Base-by-base conservation (phyloP, 352 stramenopile species). In the Thalassiosira hispida region DNA sequence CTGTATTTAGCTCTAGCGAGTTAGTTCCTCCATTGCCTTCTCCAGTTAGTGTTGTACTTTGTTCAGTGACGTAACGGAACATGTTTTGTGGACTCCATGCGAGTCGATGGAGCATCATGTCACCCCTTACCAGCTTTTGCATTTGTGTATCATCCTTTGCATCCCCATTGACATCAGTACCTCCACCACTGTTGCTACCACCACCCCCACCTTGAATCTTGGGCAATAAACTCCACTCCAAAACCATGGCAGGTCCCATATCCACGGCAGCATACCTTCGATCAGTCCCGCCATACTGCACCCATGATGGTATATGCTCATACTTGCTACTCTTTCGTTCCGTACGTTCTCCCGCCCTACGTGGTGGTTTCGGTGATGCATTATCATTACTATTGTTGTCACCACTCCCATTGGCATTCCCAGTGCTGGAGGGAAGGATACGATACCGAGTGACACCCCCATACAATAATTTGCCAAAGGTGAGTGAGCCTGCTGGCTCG, bases 391-490 rank as follows among this genome's bases (percentile, higher is more conserved):
- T 33, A 7, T 9, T 44, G 16, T 29, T 44, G 16, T 65, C 66
- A 22, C 14, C 40, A 38, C 16, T 69, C 11, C 35, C 35, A 12
- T n/a, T 63, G 12, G 22, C 53, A 38, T 27, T 69, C 11, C 35
- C 35, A 12, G 23, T 63, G 12, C 23, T 59, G n/a, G 56, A 63
- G 16, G 81, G 81, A 18, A 92, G 60, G 20, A 91, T 47, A 31
- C 87, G 76, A 70, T 89, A 92, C n/a, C 87, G 52, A n/a, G 75
- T 88, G 4, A 81, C 75, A 25, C 85, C 87, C 46, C 85, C 85
- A 61, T 81, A 93, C 4, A 91, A 56, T 27, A 91, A 44, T 55
- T 91, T 91, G 1, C 83, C 83, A 74, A 86, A 92, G 4, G 83
- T 79, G 29, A 93, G 82, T 2, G 80, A 63, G 18, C 83, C 83